Evolutionary conservation across 2,329 filamentous ascomycete genomes (phyloP).

Genomic region (Trichoderma gracile): DNA sequence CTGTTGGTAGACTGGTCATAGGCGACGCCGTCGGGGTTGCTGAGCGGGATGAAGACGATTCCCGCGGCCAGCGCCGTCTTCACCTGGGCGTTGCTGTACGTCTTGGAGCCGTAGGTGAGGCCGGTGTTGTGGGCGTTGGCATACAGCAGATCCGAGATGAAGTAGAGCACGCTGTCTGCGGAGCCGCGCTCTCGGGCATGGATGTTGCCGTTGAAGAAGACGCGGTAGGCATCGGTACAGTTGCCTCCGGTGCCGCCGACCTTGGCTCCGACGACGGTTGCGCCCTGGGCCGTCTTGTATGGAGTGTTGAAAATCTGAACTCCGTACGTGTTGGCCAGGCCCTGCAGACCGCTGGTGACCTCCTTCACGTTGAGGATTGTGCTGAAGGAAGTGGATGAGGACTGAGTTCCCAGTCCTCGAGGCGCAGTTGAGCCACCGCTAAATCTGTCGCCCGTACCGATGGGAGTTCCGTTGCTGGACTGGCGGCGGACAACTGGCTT

Average conservation of each 20-base stretch:
- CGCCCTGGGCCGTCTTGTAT: slow-evolving; percentile 9
- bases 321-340: slow-evolving; percentile 8
- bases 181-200: slow-evolving; percentile 61
- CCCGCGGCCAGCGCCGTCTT: slow-evolving; percentile 52
- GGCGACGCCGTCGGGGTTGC: slow-evolving; percentile 56
- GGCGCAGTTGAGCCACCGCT: slow-evolving; percentile 8
- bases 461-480: slow-evolving; percentile 9
- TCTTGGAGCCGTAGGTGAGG: slow-evolving; percentile 52
- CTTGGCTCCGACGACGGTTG: slow-evolving; percentile 11
- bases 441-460: slow-evolving; percentile 14
- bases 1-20: slow-evolving; percentile 51
- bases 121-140: slow-evolving; percentile 52
- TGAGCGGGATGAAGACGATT: slow-evolving; percentile 54
- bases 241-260: slow-evolving; percentile 9
- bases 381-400: slow-evolving; percentile 11
- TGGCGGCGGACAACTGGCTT: slow-evolving; percentile 17
- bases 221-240: slow-evolving; percentile 27
- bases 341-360: slow-evolving; percentile 5
- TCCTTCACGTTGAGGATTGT: slow-evolving; percentile 14
- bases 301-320: slow-evolving; percentile 11
- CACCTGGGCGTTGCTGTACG: slow-evolving; percentile 55
- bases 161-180: slow-evolving; percentile 58
- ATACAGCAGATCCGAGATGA: slow-evolving; percentile 57
- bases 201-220: slow-evolving; percentile 55
- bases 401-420: slow-evolving; percentile 5